phyloP scores from a whole-genome alignment of 164 flowering plant species.

The Akebia trifoliata region DNA sequence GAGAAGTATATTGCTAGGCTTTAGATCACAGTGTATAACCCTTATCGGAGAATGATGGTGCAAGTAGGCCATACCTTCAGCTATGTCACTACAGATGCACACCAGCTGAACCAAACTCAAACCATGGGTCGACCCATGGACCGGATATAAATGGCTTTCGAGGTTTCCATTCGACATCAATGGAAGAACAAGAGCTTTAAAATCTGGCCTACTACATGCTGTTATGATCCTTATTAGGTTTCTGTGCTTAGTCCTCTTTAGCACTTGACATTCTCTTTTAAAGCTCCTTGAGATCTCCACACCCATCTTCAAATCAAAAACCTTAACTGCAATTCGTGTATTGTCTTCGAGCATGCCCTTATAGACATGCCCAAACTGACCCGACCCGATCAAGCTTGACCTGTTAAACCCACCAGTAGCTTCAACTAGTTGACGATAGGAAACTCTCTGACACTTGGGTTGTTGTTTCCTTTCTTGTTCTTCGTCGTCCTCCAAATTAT shows the following conservation, averaged over 20 bases:
- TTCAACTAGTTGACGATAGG: conserved; percentile 59
- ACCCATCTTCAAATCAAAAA: conserved; percentile 39
- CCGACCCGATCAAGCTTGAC: conserved; percentile 72
- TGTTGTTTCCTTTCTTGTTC: conserved; percentile 29
- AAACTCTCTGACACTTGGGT: conserved; percentile 53
- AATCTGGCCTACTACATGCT: conserved; percentile 70
- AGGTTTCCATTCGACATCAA: conserved; percentile 88
- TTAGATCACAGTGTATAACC: conserved; percentile 82
- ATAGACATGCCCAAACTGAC: conserved; percentile 81
- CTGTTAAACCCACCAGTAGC: conserved; percentile 70
- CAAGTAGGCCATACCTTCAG: conserved; percentile 81
- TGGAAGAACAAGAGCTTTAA: conserved; percentile 83
- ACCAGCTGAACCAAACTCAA: conserved; percentile 60
- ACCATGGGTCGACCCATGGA: conserved; percentile 19
- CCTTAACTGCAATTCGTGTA: conserved; percentile 76
- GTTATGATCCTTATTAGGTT: conserved; percentile 80
- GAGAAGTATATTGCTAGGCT: conserved; percentile 85
- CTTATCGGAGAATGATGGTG: conserved; percentile 72
- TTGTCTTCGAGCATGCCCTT: conserved; percentile 59
- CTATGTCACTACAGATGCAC: conserved; percentile 70
- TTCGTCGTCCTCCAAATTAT: conserved; percentile 26
- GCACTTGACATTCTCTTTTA: conserved; percentile 76
- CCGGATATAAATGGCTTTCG: conserved; percentile 64
- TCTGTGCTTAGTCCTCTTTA: conserved; percentile 69
- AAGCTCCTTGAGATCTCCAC: conserved; percentile 51